phyloP scores from a whole-genome alignment of 2,329 filamentous ascomycete species.

The Cryoendolithus antarcticus region DNA sequence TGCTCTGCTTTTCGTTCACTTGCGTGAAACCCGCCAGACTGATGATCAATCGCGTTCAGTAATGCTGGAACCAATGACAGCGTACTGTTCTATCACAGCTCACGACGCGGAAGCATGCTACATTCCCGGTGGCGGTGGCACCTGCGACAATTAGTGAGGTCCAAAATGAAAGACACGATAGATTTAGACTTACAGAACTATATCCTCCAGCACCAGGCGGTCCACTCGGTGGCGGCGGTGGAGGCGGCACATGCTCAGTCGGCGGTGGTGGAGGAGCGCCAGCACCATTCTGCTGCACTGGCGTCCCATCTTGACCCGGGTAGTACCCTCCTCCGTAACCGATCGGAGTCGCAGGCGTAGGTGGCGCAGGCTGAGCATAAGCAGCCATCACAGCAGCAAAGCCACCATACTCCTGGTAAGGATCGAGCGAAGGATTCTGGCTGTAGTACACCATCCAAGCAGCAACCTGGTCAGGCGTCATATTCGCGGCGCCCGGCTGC shows the following conservation, averaged over 20 bases:
- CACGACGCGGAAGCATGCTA: too few species aligned
- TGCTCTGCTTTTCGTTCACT: too few species aligned
- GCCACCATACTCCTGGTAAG: slow-evolving; percentile 83
- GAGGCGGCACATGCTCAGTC: slow-evolving; percentile 39
- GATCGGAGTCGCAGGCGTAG: too few species aligned
- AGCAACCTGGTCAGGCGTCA: slow-evolving; percentile 17
- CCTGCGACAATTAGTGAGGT: too few species aligned
- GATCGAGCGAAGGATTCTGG: slow-evolving; percentile 70
- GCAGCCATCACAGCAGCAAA: slow-evolving; percentile 28
- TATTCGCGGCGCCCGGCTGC: slow-evolving; percentile 4
- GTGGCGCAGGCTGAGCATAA: slow-evolving; percentile 1
- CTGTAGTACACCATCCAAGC: slow-evolving; percentile 76
- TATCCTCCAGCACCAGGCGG: slow-evolving; percentile 47
- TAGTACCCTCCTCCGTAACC: slow-evolving; percentile 4
- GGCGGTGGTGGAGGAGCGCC: slow-evolving; percentile 26
- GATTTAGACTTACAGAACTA: slow-evolving; percentile 44
- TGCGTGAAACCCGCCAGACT: too few species aligned
- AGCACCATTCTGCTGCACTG: slow-evolving; percentile 6
- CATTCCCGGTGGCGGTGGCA: too few species aligned
- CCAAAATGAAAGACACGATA: too few species aligned
- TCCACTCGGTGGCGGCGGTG: slow-evolving; percentile 50
- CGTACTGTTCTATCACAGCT: too few species aligned
- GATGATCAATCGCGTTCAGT: too few species aligned
- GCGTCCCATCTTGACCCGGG: slow-evolving; percentile 4
- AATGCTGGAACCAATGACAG: too few species aligned